Evolutionary conservation across 2,329 filamentous ascomycete species (phyloP).

Genomic region (Fusarium sp.): DNA sequence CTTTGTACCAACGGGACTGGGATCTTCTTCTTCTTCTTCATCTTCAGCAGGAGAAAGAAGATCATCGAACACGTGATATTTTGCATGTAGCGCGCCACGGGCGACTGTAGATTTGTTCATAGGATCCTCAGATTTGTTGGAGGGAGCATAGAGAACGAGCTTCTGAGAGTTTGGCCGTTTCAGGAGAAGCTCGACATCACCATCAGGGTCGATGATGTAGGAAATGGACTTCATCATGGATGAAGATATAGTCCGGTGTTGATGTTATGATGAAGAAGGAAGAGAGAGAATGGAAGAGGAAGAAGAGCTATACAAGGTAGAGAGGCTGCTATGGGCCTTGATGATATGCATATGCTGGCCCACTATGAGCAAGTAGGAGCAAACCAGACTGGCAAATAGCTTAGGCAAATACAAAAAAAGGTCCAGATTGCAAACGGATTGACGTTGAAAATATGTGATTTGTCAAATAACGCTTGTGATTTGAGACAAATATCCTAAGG

Average conservation of each 20-base stretch:
- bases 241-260: too few species aligned
- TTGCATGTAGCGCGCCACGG: neutral
- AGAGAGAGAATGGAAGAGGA: neutral
- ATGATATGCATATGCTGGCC: neutral
- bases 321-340: neutral
- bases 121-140: neutral
- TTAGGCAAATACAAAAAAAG: neutral
- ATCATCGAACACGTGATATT: neutral
- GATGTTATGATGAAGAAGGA: neutral
- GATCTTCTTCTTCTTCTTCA: neutral
- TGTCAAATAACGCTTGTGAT: neutral
- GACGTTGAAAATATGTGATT: fast-evolving
- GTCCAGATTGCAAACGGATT: neutral
- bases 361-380: neutral
- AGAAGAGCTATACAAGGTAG: neutral
- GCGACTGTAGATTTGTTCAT: neutral
- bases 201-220: neutral
- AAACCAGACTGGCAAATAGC: neutral
- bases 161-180: neutral
- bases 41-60: neutral
- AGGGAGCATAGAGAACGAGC: neutral
- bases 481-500: neutral
- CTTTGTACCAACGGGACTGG: neutral
- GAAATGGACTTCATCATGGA: neutral
- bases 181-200: neutral